These are phyloP conservation scores for Entomortierella lignicola DNA, from an alignment of 192 early-diverging fungal genomes.

Conservation along the genomic window DNA sequence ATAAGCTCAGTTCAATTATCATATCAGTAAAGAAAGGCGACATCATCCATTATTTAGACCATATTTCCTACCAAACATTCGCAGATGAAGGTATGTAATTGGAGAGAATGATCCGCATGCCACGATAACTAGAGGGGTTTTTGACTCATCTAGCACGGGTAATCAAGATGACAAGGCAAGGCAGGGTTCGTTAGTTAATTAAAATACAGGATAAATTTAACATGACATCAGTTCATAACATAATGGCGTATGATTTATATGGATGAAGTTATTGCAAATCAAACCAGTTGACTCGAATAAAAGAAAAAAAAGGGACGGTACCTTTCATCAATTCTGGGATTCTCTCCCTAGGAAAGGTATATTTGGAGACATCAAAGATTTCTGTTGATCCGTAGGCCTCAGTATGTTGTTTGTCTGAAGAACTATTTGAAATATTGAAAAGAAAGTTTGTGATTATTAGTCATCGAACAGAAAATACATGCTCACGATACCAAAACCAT, in stretches of 20 bases:
- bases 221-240: constrained; percentile 6
- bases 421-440: constrained; percentile 15
- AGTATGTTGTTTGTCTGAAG: constrained; percentile 51
- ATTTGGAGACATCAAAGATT: constrained; percentile 43
- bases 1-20: too few species aligned
- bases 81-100: constrained; percentile 95
- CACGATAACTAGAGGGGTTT: constrained; percentile 89
- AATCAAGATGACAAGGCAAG: background rate
- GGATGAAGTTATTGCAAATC: background rate
- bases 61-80: constrained; percentile 99
- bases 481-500: background rate
- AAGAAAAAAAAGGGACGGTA: constrained; percentile 4
- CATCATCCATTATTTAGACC: constrained; percentile 4
- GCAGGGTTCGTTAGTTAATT: background rate
- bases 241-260: constrained; percentile 9
- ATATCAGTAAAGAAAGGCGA: too few species aligned
- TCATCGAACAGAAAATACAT: constrained; percentile 19
- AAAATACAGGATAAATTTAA: background rate
- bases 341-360: constrained; percentile 42
- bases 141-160: constrained; percentile 62
- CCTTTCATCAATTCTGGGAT: constrained; percentile 47
- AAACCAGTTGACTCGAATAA: background rate
- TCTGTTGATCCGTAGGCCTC: constrained; percentile 53
- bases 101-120: constrained; percentile 98
- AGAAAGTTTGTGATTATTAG: constrained; percentile 39